Conservation (phyloP, 768 basidiomycete species). For the Dioszegia hungarica region DNA sequence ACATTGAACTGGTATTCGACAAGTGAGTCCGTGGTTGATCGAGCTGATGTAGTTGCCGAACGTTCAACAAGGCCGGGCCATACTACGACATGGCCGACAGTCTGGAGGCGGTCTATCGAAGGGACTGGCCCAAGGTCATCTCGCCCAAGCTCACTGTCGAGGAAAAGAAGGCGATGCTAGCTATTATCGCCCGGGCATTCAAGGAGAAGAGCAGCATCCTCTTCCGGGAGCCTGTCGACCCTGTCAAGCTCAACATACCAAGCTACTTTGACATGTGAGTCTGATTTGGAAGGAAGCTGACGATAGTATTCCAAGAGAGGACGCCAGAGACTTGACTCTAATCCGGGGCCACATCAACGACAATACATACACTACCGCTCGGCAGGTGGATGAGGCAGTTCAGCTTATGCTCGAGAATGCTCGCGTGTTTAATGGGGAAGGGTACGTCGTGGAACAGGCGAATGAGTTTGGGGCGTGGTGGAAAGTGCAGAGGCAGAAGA, state of each 20-base stretch:
- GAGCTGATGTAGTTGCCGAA: slow-evolving; percentile 57
- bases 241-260: slow-evolving; percentile 72
- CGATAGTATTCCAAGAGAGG: slow-evolving; percentile 65
- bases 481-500: slow-evolving; percentile 28
- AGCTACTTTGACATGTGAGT: slow-evolving; percentile 69
- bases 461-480: slow-evolving; percentile 38
- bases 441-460: slow-evolving; percentile 26
- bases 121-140: slow-evolving; percentile 75
- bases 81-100: slow-evolving; percentile 62
- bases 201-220: slow-evolving; percentile 62
- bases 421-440: slow-evolving; percentile 71
- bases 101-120: slow-evolving; percentile 71
- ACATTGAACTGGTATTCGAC: slow-evolving; percentile 73
- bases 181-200: slow-evolving; percentile 63
- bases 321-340: slow-evolving; percentile 78
- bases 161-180: slow-evolving; percentile 74
- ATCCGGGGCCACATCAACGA: slow-evolving; percentile 72
- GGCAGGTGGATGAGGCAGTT: slow-evolving; percentile 77
- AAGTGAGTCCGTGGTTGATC: slow-evolving; percentile 54
- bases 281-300: neutral
- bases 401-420: slow-evolving; percentile 86
- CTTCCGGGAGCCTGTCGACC: slow-evolving; percentile 64
- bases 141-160: slow-evolving; percentile 68
- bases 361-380: slow-evolving; percentile 74
- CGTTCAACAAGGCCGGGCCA: slow-evolving; percentile 82